Conservation (phyloP, 2,329 filamentous ascomycete genomes). For the Fusarium sulawesiense region DNA sequence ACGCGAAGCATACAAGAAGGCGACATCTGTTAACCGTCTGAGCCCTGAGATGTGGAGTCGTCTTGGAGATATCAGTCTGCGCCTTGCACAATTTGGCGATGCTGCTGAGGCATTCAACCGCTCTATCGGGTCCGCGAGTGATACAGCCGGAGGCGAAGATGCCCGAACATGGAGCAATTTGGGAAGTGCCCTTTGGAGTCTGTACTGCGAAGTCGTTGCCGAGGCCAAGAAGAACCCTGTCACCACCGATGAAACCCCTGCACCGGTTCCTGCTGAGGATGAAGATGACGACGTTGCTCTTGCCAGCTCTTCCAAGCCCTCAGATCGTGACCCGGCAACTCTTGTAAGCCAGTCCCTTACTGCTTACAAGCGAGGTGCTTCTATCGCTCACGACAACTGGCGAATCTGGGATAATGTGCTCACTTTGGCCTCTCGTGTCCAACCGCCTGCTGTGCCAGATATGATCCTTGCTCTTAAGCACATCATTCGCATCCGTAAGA, state of each 20-base stretch:
- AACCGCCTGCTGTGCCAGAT: slow-evolving; percentile 79
- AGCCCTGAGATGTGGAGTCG: slow-evolving; percentile 90
- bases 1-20: slow-evolving; percentile 80
- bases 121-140: slow-evolving; percentile 73
- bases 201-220: slow-evolving; percentile 67
- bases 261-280: slow-evolving; percentile 36
- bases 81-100: slow-evolving; percentile 79
- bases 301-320: slow-evolving; percentile 34
- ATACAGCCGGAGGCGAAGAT: slow-evolving; percentile 81
- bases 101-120: slow-evolving; percentile 87
- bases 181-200: slow-evolving; percentile 81
- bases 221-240: slow-evolving; percentile 49
- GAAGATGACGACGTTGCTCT: slow-evolving; percentile 48
- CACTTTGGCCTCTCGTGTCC: slow-evolving; percentile 82
- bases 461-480: slow-evolving; percentile 79
- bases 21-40: slow-evolving; percentile 81
- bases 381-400: slow-evolving; percentile 85
- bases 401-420: slow-evolving; percentile 98
- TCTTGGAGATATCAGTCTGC: slow-evolving; percentile 86
- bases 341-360: slow-evolving; percentile 79
- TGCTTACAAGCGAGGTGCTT: slow-evolving; percentile 88
- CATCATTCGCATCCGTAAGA: slow-evolving; percentile 80
- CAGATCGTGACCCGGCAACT: slow-evolving; percentile 63
- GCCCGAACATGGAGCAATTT: slow-evolving; percentile 96
- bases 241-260: slow-evolving; percentile 33